These are phyloP conservation scores for Melaleuca quinquenervia DNA, from an alignment of 345 rosid genomes.

Conservation along the genomic window DNA sequence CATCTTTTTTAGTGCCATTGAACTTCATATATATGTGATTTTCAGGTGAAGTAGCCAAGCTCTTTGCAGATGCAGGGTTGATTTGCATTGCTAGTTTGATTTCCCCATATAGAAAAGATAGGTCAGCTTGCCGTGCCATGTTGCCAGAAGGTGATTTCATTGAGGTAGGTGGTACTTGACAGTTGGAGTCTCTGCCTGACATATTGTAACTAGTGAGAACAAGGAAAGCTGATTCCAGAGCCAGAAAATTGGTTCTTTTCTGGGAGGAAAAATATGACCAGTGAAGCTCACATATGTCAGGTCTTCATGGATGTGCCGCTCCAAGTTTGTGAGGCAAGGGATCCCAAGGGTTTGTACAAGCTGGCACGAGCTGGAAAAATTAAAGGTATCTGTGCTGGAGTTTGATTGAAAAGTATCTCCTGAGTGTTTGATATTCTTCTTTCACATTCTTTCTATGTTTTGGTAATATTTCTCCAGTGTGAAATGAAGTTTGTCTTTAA, in stretches of 20 bases:
- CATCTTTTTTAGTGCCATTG: not conserved
- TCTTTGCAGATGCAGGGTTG: constrained; percentile 76
- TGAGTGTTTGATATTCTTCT: not conserved
- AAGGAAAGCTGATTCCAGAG: not conserved
- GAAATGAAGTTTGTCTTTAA: not conserved
- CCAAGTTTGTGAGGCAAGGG: constrained; percentile 65
- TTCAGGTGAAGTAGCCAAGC: constrained; percentile 75
- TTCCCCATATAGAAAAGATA: constrained; percentile 75
- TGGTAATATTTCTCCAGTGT: not conserved
- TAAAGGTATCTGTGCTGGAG: constrained; percentile 30
- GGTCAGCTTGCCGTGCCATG: constrained; percentile 57
- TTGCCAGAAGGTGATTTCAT: constrained; percentile 69
- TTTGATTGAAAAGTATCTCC: not conserved
- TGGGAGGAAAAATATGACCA: not conserved
- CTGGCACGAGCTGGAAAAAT: constrained; percentile 86
- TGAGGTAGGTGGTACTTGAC: constrained; percentile 38
- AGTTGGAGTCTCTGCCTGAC: not conserved
- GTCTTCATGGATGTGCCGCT: constrained; percentile 75
- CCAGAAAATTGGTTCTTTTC: not conserved
- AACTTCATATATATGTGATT: constrained; percentile 1
- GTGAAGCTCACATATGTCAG: constrained; percentile 11
- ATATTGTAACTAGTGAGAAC: not conserved
- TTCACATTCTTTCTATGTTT: not conserved
- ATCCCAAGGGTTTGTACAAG: constrained; percentile 84
- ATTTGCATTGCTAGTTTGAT: constrained; percentile 82